These are phyloP conservation scores for Juglanconis oblonga DNA, from an alignment of 2,329 filamentous ascomycete genomes.

Conservation along the genomic window DNA sequence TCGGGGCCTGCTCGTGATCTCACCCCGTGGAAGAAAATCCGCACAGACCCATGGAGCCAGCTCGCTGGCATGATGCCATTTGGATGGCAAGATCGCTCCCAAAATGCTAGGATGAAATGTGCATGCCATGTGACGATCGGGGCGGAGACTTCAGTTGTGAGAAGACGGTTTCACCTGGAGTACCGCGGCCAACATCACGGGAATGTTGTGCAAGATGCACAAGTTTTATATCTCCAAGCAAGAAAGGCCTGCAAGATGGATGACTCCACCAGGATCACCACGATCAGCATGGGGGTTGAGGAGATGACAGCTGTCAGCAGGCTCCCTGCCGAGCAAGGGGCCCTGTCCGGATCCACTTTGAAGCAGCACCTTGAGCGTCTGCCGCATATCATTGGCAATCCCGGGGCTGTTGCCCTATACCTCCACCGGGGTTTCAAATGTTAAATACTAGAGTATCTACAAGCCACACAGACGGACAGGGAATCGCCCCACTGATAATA, in stretches of 20 bases:
- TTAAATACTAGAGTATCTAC: too few species aligned
- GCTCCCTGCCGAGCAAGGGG: conserved; percentile 8
- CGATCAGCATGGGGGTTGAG: neutral
- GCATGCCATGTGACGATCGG: neutral
- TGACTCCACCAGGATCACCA: neutral
- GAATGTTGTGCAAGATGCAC: conserved; percentile 4
- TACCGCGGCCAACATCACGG: neutral
- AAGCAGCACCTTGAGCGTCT: neutral
- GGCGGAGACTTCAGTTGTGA: neutral
- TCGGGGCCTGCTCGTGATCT: neutral
- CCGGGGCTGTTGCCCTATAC: neutral
- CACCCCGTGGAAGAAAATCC: neutral
- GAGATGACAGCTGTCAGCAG: conserved; percentile 18
- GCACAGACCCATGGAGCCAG: neutral
- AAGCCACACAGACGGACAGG: too few species aligned
- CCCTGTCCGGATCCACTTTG: neutral
- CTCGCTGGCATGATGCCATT: neutral
- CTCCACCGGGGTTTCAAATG: too few species aligned
- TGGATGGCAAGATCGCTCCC: neutral
- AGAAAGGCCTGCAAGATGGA: neutral
- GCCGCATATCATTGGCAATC: neutral
- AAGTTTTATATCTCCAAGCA: neutral
- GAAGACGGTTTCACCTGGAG: neutral
- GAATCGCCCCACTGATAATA: too few species aligned
- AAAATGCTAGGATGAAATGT: neutral